Conservation (phyloP, 129 eudicot species). For the Arctium minus region DNA sequence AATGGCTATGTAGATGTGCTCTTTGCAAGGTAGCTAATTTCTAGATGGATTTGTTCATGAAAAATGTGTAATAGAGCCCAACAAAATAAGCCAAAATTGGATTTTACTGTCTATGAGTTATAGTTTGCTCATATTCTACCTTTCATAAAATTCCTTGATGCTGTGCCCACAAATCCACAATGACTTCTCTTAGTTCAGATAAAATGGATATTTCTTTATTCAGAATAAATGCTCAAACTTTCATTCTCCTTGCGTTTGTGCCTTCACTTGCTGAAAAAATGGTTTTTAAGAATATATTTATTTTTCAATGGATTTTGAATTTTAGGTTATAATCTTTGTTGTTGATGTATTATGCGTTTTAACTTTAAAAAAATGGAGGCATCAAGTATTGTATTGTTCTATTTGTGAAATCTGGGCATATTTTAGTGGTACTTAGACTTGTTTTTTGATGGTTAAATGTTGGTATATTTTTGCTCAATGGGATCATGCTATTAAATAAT, state of each 20-base stretch:
- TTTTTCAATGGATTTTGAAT: neutral
- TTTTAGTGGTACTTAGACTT: neutral
- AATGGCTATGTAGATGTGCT: neutral
- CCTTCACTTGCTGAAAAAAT: neutral
- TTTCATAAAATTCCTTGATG: neutral
- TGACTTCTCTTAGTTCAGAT: neutral
- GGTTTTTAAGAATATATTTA: neutral
- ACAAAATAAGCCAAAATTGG: no score
- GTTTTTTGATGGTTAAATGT: neutral
- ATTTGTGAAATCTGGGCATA: neutral
- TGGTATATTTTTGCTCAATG: neutral
- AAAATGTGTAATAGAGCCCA: no score
- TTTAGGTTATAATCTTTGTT: neutral
- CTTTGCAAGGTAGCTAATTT: neutral
- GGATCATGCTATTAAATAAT: neutral
- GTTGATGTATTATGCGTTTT: neutral
- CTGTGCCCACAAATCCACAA: neutral
- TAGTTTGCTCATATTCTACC: neutral
- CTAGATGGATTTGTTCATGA: neutral
- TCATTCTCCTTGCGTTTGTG: neutral
- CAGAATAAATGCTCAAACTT: neutral
- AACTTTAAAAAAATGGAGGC: neutral
- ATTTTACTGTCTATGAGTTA: neutral
- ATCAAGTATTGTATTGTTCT: neutral
- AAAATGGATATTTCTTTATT: neutral